Conservation (phyloP, 1,284 basidiomycete species). For the Tilletiopsis washingtonensis region DNA sequence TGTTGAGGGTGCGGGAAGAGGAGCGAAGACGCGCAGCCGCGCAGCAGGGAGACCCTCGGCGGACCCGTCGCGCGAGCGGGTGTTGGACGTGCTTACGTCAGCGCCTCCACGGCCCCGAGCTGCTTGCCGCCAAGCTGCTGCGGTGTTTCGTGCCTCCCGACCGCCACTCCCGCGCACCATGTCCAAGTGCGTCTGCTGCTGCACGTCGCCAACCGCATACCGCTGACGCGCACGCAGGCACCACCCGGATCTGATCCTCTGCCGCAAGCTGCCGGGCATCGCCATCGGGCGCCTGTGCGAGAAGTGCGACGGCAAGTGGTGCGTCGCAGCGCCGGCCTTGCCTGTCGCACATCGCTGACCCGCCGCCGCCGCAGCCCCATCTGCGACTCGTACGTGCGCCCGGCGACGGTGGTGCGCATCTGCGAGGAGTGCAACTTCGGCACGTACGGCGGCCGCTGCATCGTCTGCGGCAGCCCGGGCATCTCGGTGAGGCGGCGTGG, state of each 20-base stretch:
- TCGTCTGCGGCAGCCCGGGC: slow-evolving; percentile 62
- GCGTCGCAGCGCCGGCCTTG: slow-evolving; percentile 34
- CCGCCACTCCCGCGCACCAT: too few relatives aligned
- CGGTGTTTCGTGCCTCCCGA: too few relatives aligned
- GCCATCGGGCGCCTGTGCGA: slow-evolving; percentile 93
- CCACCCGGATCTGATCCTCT: slow-evolving; percentile 81
- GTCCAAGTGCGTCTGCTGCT: too few relatives aligned
- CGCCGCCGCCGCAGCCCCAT: slow-evolving; percentile 59
- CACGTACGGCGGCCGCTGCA: slow-evolving; percentile 90
- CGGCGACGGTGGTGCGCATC: slow-evolving; percentile 92
- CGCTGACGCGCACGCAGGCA: slow-evolving; percentile 33
- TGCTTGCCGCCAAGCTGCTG: too few relatives aligned
- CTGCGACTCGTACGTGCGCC: slow-evolving; percentile 97
- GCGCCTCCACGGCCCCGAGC: too few relatives aligned
- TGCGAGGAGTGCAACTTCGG: slow-evolving; percentile 99
- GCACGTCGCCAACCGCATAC: too few relatives aligned
- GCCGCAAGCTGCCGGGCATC: slow-evolving; percentile 88
- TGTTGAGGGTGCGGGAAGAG: too few relatives aligned
- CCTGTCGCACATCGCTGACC: neutral
- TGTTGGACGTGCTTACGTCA: too few relatives aligned
- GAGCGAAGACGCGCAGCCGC: too few relatives aligned
- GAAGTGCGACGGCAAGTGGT: slow-evolving; percentile 99
- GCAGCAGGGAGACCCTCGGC: too few relatives aligned
- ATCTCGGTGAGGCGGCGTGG: slow-evolving; percentile 37
- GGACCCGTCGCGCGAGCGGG: too few relatives aligned